Percentiles rank a stretch among this genome's conserved stretches.
Conservation (phyloP, 345 rosid species). For the Cardamine chenopodiifolia region DNA sequence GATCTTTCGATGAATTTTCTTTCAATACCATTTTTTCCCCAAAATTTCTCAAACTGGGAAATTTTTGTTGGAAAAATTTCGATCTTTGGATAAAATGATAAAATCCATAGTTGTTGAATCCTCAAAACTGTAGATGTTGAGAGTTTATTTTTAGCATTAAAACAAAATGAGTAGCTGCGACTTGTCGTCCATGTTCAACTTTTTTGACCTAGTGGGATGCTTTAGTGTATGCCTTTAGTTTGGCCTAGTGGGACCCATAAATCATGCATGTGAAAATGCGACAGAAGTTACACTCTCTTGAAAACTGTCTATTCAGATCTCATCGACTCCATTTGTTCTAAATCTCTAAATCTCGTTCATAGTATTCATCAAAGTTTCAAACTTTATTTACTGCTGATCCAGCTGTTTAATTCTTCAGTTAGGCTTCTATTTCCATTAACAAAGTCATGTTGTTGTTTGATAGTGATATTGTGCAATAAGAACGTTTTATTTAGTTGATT, state of each 20-base stretch:
- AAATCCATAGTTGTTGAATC: background rate
- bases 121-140: background rate
- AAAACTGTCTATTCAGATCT: constrained; percentile 34
- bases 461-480: background rate
- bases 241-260: constrained; percentile 42
- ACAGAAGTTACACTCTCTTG: constrained; percentile 34
- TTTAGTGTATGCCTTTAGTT: constrained; percentile 34
- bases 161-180: constrained; percentile 38
- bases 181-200: constrained; percentile 34
- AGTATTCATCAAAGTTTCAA: constrained; percentile 17
- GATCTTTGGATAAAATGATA: constrained; percentile 29
- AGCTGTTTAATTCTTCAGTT: background rate
- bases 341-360: background rate
- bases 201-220: constrained; percentile 42
- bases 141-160: constrained; percentile 24
- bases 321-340: background rate
- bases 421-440: background rate
- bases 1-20: constrained; percentile 14
- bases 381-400: constrained; percentile 11
- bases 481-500: constrained; percentile 1
- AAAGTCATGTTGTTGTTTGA: constrained; percentile 1
- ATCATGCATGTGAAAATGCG: constrained; percentile 17
- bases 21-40: background rate
- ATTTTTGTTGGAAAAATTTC: constrained; percentile 13
- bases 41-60: background rate